Conservation (phyloP, 202 grass and related monocot species). For the Elaeis oleifera region DNA sequence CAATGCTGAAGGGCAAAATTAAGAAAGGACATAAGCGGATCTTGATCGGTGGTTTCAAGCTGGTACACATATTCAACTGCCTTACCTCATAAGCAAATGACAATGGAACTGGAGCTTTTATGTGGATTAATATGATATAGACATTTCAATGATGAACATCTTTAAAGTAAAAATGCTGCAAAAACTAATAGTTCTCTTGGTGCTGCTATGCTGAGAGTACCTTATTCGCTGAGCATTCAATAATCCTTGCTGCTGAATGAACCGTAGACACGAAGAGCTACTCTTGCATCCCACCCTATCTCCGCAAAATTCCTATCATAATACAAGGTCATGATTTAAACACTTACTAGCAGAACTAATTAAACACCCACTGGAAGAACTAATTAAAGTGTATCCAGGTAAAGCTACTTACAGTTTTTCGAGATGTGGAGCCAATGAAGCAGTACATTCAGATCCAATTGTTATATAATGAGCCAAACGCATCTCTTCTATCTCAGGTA, state of each 20-base stretch:
- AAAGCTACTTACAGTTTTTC: conserved; percentile 54
- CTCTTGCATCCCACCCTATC: conserved; percentile 79
- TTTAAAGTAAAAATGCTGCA: too few relatives aligned
- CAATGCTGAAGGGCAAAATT: too few relatives aligned
- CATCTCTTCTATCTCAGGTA: conserved; percentile 98
- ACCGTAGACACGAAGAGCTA: conserved; percentile 63
- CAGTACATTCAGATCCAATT: conserved; percentile 84
- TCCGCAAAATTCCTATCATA: conserved; percentile 46
- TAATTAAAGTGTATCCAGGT: not conserved
- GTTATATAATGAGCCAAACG: conserved; percentile 84
- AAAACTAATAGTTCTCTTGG: too few relatives aligned
- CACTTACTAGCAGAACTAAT: not conserved
- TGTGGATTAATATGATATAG: too few relatives aligned
- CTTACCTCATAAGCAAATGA: too few relatives aligned
- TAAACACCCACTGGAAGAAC: not conserved
- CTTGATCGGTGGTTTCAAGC: too few relatives aligned
- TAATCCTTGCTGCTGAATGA: conserved; percentile 88
- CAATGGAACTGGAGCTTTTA: too few relatives aligned
- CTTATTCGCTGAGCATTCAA: conserved; percentile 81
- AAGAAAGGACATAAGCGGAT: too few relatives aligned
- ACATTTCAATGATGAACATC: too few relatives aligned
- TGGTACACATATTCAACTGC: too few relatives aligned
- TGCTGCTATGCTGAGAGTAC: conserved; percentile 11
- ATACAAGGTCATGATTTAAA: not conserved
- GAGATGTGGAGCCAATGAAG: conserved; percentile 75